Evolutionary conservation across 2,329 filamentous ascomycete genomes (phyloP).

Genomic region (Epichloe sibirici): DNA sequence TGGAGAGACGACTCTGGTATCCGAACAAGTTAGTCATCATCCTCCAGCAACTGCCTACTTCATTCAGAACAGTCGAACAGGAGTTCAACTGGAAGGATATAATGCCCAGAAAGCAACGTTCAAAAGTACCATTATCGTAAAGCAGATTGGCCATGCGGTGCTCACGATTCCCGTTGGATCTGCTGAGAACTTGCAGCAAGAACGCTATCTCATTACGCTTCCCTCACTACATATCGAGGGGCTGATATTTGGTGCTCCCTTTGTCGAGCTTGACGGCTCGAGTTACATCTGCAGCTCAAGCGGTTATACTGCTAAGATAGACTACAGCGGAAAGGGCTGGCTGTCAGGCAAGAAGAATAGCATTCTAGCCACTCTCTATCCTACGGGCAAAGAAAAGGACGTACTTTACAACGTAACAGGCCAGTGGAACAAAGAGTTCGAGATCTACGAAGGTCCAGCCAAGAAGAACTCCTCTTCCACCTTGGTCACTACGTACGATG

Average conservation of each 20-base stretch:
- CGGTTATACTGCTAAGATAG: conserved; percentile 79
- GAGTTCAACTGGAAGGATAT: conserved; percentile 72
- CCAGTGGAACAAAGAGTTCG: conserved; percentile 79
- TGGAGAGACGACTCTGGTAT: conserved; percentile 75
- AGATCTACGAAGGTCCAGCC: conserved; percentile 54
- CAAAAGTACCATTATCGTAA: conserved; percentile 84
- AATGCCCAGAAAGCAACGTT: conserved; percentile 96
- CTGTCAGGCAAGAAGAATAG: conserved; percentile 91
- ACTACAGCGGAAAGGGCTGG: conserved; percentile 92
- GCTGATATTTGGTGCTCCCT: conserved; percentile 73
- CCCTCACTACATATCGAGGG: conserved; percentile 89
- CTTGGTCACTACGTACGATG: conserved; percentile 48
- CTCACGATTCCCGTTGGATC: conserved; percentile 51
- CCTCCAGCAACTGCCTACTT: conserved; percentile 90
- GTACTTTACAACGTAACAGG: conserved; percentile 72
- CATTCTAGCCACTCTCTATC: conserved; percentile 64
- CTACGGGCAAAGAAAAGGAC: conserved; percentile 58
- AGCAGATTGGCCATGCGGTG: conserved; percentile 83
- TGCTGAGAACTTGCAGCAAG: conserved; percentile 27
- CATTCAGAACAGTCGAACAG: conserved; percentile 76
- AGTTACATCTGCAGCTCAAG: conserved; percentile 79
- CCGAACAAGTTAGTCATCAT: conserved; percentile 92
- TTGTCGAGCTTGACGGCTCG: conserved; percentile 77
- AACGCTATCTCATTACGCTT: conserved; percentile 82
- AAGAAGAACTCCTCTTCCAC: conserved; percentile 37